Evolutionary conservation across 371 early-diverging fungal species (phyloP).

Genomic region (Apophysomyces ossiformis): DNA sequence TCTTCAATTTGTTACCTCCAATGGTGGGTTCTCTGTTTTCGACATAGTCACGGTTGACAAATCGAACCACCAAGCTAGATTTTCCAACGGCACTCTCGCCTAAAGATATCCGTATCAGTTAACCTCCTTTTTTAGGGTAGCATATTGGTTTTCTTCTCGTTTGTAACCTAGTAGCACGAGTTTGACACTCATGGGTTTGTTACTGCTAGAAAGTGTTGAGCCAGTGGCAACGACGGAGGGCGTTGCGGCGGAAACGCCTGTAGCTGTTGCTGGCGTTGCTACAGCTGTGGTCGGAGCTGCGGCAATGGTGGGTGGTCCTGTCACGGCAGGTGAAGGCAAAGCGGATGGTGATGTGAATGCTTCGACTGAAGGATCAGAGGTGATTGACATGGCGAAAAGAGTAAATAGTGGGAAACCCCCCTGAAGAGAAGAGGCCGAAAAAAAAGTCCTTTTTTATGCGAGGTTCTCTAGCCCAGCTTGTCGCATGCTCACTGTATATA

Average conservation of each 20-base stretch:
- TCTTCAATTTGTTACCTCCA: slow-evolving; percentile 60
- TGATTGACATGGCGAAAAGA: background rate
- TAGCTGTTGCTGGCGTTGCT: background rate
- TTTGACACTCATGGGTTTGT: slow-evolving; percentile 63
- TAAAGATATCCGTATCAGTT: slow-evolving; percentile 25
- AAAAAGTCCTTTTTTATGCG: background rate
- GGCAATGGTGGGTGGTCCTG: background rate
- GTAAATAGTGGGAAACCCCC: background rate
- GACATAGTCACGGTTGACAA: slow-evolving; percentile 88
- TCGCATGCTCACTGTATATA: too few species aligned
- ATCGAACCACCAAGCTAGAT: slow-evolving; percentile 72
- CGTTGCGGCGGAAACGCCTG: background rate
- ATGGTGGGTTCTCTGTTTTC: slow-evolving; percentile 94
- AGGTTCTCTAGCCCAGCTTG: background rate
- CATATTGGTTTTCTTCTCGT: too few species aligned
- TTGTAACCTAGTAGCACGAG: slow-evolving; percentile 69
- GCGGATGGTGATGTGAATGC: background rate
- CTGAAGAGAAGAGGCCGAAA: background rate
- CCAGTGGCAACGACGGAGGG: background rate
- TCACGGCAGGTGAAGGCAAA: slow-evolving; percentile 5
- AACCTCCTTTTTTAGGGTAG: background rate
- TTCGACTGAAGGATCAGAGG: slow-evolving; percentile 1
- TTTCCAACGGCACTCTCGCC: slow-evolving; percentile 81
- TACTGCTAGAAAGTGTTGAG: background rate
- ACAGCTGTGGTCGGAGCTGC: background rate